Base-by-base conservation (phyloP, 2,329 filamentous ascomycete genomes). In the Aspergillus sp. region DNA sequence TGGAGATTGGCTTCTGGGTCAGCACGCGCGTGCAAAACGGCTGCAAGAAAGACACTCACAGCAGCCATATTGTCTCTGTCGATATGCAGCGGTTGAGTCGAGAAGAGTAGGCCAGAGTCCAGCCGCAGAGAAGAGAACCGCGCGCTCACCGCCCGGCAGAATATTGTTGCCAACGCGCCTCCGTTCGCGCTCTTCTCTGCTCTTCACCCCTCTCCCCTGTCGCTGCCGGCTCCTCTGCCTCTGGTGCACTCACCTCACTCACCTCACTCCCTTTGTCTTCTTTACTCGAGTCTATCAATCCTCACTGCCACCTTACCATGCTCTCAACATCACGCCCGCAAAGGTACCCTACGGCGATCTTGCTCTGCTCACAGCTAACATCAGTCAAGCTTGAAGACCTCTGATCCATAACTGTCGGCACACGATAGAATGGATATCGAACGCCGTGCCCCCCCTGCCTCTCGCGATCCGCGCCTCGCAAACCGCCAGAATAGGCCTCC, bases 1-100 rank as follows among this genome's bases (percentile, higher is more conserved):
- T 96, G 39, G 78, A 78, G 50, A 85, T 84, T 55, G 66, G 63
- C 74, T 77, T 37, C 30, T n/a, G n/a, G n/a, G n/a, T n/a, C n/a
- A n/a, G n/a, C n/a, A n/a, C n/a, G n/a, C n/a, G n/a, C 33, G 36
- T 19, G 12, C 19, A 27, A 31, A 19, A 24, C 28, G 7, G 17
- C 12, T 26, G 24, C 15, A 24, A 15, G 14, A 20, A 8, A 29
- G 13, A 14, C 13, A 48, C 58, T 52, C 35, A 63, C 59, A 37
- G 49, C 55, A 51, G 58, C 57, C 59, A 63, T 63, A 32, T 26
- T 49, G 30, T 39, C 13, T 15, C 20, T 24, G 24, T 16, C 30
- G 6, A 35, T 6, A 35, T 37, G 13, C 34, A 29, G 29, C 24
- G 25, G 22, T 25, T 32, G 19, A 24, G 12, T 20, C 25, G n/a